These are phyloP conservation scores for Phytophthora fragariaefolia DNA, from an alignment of 352 stramenopile species.

Conservation along the genomic window DNA sequence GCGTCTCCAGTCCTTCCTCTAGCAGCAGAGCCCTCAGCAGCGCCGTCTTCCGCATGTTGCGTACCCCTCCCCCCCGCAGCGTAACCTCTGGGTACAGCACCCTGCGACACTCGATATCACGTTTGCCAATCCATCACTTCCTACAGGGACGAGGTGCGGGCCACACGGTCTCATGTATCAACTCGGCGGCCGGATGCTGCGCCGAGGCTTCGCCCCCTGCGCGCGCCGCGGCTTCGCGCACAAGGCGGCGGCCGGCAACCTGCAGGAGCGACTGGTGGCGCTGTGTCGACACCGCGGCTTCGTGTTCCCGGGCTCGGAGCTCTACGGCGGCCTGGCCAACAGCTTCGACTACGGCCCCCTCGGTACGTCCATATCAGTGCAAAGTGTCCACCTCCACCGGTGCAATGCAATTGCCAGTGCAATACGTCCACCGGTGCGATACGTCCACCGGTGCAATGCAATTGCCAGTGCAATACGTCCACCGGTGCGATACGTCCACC, in stretches of 20 bases:
- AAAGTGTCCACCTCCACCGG: too few species aligned
- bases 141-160: too few species aligned
- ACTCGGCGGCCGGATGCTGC: slow-evolving; percentile 15
- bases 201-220: slow-evolving; percentile 1
- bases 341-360: slow-evolving; percentile 98
- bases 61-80: background rate
- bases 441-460: too few species aligned
- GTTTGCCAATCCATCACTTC: too few species aligned
- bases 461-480: too few species aligned
- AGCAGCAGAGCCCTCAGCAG: slow-evolving; percentile 40
- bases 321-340: slow-evolving; percentile 97
- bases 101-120: background rate
- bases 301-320: slow-evolving; percentile 94
- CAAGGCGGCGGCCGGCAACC: slow-evolving; percentile 36
- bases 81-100: background rate
- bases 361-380: slow-evolving; percentile 44
- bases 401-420: too few species aligned
- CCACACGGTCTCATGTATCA: too few species aligned
- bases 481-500: too few species aligned
- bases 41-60: slow-evolving; percentile 8
- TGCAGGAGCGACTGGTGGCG: slow-evolving; percentile 79
- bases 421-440: too few species aligned
- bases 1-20: slow-evolving; percentile 31
- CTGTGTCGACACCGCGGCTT: slow-evolving; percentile 93
- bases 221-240: slow-evolving; percentile 44